A percentile compares a stretch with the other conserved stretches of the same genome.
Evolutionary conservation across 768 basidiomycete species (phyloP).

Genomic region (Gloeopeniophorella convolvens): DNA sequence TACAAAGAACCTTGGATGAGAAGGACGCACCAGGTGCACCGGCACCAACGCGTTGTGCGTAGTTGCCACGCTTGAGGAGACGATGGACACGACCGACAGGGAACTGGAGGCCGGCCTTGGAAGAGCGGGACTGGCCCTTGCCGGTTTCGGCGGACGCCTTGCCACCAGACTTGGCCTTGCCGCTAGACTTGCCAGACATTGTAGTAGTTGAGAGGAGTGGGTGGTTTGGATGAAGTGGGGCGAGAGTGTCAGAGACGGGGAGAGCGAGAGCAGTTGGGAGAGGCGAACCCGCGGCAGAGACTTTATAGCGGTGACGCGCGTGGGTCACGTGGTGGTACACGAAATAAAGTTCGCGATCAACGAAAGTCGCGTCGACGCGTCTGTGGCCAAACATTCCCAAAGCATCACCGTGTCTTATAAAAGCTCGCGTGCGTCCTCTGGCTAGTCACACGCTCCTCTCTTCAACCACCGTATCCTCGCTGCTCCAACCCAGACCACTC

Average conservation of each 20-base stretch:
- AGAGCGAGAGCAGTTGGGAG: conserved; percentile 12
- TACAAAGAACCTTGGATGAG: neutral
- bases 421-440: conserved; percentile 21
- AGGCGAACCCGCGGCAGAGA: neutral
- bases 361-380: conserved; percentile 32
- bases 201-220: neutral
- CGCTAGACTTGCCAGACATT: conserved; percentile 48
- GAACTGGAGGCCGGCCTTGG: conserved; percentile 75
- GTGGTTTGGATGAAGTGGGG: neutral
- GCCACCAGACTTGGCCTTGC: conserved; percentile 54
- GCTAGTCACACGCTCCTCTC: conserved; percentile 12
- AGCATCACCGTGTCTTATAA: conserved; percentile 30
- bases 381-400: conserved; percentile 32
- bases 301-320: conserved; percentile 4
- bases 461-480: neutral
- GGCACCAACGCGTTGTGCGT: conserved; percentile 80
- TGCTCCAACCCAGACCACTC: conserved; percentile 2
- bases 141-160: conserved; percentile 36
- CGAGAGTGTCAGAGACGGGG: conserved; percentile 1
- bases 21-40: conserved; percentile 67
- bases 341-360: conserved; percentile 29
- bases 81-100: conserved; percentile 94
- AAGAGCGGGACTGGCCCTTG: conserved; percentile 65
- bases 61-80: conserved; percentile 80
- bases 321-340: conserved; percentile 8